These are phyloP conservation scores for Acer saccharum DNA, from an alignment of 345 rosid species.

Conservation along the genomic window DNA sequence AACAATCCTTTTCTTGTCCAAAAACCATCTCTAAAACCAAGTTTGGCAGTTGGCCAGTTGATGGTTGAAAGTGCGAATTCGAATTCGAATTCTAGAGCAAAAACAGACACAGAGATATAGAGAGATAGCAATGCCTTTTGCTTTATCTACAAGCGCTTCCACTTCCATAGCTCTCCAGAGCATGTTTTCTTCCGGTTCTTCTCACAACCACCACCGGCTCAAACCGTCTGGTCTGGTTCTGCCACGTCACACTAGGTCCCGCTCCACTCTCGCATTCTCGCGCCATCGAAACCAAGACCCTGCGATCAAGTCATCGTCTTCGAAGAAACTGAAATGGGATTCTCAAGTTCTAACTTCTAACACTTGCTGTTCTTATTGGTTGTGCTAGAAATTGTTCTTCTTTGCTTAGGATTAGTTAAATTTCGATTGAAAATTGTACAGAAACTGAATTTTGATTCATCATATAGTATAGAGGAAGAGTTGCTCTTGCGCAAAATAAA, in stretches of 20 bases:
- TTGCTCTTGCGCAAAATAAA: too few species aligned
- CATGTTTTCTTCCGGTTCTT: constrained; percentile 14
- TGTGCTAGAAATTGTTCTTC: too few species aligned
- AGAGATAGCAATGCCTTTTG: constrained; percentile 44
- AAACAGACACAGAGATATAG: neutral
- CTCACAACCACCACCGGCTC: neutral
- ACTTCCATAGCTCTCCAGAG: neutral
- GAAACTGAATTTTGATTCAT: too few species aligned
- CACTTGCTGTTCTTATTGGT: neutral
- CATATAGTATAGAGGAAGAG: too few species aligned
- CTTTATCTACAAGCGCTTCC: constrained; percentile 40
- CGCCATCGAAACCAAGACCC: constrained; percentile 49
- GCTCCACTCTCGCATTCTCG: constrained; percentile 41
- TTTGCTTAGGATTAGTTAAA: too few species aligned
- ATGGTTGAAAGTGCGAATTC: neutral
- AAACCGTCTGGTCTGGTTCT: constrained; percentile 31
- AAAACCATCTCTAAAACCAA: neutral
- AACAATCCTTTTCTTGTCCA: neutral
- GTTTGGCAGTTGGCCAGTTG: neutral
- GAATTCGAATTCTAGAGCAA: constrained; percentile 17
- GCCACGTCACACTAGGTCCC: constrained; percentile 28
- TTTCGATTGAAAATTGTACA: neutral
- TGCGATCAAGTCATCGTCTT: constrained; percentile 26
- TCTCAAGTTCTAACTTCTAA: neutral
- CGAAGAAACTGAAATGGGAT: constrained; percentile 16